Evolutionary conservation across 2,329 filamentous ascomycete genomes (phyloP).

Genomic region (Juglanconis sp.): DNA sequence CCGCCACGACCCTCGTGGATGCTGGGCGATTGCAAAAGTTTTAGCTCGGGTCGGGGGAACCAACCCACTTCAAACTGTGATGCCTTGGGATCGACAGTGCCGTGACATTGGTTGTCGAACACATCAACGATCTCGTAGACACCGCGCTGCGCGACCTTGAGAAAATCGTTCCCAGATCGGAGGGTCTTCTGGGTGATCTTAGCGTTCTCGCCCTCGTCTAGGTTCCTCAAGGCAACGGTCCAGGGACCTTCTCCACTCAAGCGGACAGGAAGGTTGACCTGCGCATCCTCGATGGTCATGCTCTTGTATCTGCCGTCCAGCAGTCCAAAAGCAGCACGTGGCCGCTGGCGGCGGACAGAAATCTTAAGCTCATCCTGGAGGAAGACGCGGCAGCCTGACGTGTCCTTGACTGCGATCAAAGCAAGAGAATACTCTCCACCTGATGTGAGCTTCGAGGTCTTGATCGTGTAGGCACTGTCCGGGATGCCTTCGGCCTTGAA

Average conservation of each 20-base stretch:
- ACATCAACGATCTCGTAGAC: constrained; percentile 78
- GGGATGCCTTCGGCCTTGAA: constrained; percentile 63
- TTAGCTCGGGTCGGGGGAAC: constrained; percentile 76
- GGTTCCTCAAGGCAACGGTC: constrained; percentile 72
- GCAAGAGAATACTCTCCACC: constrained; percentile 90
- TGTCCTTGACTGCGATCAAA: constrained; percentile 82
- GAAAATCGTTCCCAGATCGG: constrained; percentile 60
- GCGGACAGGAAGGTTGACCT: constrained; percentile 73
- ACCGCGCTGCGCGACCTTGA: constrained; percentile 66
- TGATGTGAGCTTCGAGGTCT: constrained; percentile 68
- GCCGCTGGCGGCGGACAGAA: constrained; percentile 81
- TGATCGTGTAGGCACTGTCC: constrained; percentile 63
- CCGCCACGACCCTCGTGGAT: constrained; percentile 48
- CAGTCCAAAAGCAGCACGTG: constrained; percentile 79
- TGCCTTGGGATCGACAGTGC: constrained; percentile 70
- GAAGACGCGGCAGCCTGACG: constrained; percentile 79
- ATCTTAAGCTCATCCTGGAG: constrained; percentile 84
- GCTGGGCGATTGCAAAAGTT: constrained; percentile 62
- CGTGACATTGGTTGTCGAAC: constrained; percentile 76
- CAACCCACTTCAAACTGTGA: constrained; percentile 78
- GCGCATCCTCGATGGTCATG: constrained; percentile 72
- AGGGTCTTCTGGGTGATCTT: constrained; percentile 46
- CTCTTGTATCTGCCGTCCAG: constrained; percentile 76
- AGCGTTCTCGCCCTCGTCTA: constrained; percentile 48
- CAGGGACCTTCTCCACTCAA: constrained; percentile 84